Evolutionary conservation across 371 early-diverging fungal genomes (phyloP).

Genomic region (Mortierella sp.): DNA sequence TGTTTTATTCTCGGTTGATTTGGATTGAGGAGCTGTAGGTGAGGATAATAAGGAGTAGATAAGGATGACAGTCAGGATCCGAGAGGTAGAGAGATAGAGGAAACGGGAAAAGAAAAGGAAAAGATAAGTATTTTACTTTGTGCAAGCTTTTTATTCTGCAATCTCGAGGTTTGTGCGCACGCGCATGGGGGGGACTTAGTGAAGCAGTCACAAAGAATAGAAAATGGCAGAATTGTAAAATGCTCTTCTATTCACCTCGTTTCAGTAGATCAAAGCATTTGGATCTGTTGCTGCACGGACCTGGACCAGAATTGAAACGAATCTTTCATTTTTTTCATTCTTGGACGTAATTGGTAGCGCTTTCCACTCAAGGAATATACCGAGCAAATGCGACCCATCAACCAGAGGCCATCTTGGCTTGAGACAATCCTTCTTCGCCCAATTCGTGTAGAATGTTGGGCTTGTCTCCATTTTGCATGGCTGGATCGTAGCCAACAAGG

Average conservation of each 20-base stretch:
- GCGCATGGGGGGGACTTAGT: background rate
- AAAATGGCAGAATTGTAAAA: too few relatives aligned
- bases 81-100: constrained; percentile 7
- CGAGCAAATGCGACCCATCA: constrained; percentile 24
- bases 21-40: background rate
- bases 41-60: background rate
- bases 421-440: constrained; percentile 41
- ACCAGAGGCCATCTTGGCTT: constrained; percentile 34
- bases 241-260: too few relatives aligned
- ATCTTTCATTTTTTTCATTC: background rate
- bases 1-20: too few relatives aligned
- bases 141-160: background rate
- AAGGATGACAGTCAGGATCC: background rate
- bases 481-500: constrained; percentile 32
- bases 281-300: background rate
- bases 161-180: background rate
- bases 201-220: background rate
- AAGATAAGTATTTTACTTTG: too few relatives aligned
- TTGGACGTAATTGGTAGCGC: background rate
- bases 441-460: constrained; percentile 47
- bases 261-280: background rate
- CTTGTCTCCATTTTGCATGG: constrained; percentile 41
- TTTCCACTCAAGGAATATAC: background rate
- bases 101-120: background rate
- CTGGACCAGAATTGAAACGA: background rate